A percentile compares a stretch with the other conserved stretches of the same genome.
These are phyloP conservation scores for Lasiodiplodia sp. DNA, from an alignment of 2,329 filamentous ascomycete genomes.

Conservation along the genomic window DNA sequence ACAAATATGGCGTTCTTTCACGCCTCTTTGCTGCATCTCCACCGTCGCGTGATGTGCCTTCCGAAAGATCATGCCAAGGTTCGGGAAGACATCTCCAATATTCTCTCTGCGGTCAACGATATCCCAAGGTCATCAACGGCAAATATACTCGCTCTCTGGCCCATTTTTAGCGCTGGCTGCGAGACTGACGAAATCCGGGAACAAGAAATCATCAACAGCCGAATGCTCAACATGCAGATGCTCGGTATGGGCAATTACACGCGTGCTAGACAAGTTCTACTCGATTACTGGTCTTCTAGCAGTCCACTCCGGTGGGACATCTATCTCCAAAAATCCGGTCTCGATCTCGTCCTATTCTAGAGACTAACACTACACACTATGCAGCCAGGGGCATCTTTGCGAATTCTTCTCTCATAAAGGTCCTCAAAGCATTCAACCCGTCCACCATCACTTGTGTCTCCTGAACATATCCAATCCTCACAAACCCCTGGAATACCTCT, in stretches of 20 bases:
- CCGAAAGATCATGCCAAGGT: constrained; percentile 3
- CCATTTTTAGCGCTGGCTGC: constrained; percentile 11
- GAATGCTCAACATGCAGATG: neutral
- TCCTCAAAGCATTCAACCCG: constrained; percentile 63
- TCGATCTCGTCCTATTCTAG: constrained; percentile 6
- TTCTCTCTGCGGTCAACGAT: neutral
- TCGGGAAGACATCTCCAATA: neutral
- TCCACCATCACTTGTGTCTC: constrained; percentile 71
- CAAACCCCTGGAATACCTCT: constrained; percentile 69
- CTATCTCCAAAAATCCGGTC: neutral
- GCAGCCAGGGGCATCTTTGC: constrained; percentile 56
- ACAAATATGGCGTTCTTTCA: constrained; percentile 1
- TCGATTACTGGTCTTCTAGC: neutral
- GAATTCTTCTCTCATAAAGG: constrained; percentile 64
- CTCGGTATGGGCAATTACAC: constrained; percentile 10
- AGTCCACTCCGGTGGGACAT: constrained; percentile 7
- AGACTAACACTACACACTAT: neutral
- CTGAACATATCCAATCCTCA: constrained; percentile 79
- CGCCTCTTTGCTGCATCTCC: constrained; percentile 3
- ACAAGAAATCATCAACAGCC: neutral
- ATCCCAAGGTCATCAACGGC: neutral
- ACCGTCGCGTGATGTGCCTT: neutral
- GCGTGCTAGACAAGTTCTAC: neutral
- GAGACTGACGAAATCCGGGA: neutral
- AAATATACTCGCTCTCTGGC: constrained; percentile 10